Evolutionary conservation across 805 yeast species (phyloP), one percentile per base, ranked within the genome.

Genomic region (Metschnikowia borealis): DNA sequence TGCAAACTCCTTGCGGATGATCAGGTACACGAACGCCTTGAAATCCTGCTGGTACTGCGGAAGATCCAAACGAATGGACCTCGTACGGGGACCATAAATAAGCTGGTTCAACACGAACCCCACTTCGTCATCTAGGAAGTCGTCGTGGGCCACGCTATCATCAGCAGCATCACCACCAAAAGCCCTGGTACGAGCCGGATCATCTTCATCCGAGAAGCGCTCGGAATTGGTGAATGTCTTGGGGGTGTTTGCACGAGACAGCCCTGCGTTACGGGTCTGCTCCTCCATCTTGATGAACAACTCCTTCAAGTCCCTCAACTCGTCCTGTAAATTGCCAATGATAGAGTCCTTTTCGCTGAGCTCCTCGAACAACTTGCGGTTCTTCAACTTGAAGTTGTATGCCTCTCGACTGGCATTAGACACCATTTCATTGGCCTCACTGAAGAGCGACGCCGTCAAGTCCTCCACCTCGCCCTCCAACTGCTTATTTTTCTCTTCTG

Each of bases 401-500:
- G 84, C 79, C 50, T 84, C 86, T 47, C 81, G 75, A 52, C 87
- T 80, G 0, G 96, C 96, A 54, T 83, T 81, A 44, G 85, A 81
- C 6, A 89, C 96, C 88, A 88, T 87, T 45, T 78, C 77, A 62
- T 89, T 89, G 13, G 96, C 96, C 62, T 89, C 94, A 54, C 81
- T 85, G 62, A 89, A 89, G 32, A 89, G 68, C 1, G 90, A 81
- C 1, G 84, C 88, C 1, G 90, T 81, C 43, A 89, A 68, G 37
- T 88, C 96, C 61, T 87, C 94, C 35, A 89, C 86, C 62, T 89
- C 96, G 32, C 76, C 80, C 54, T 84, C 80, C 46, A 89, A 67
- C 51, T 78, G 75, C 42, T 78, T 72, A 15, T 80, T 84, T 56
- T 85, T 87, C 10, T 68, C 70, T 55, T 84, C 85, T 0, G 89